phyloP scores from a whole-genome alignment of 306 rosid species.

The Spatholobus suberectus region DNA sequence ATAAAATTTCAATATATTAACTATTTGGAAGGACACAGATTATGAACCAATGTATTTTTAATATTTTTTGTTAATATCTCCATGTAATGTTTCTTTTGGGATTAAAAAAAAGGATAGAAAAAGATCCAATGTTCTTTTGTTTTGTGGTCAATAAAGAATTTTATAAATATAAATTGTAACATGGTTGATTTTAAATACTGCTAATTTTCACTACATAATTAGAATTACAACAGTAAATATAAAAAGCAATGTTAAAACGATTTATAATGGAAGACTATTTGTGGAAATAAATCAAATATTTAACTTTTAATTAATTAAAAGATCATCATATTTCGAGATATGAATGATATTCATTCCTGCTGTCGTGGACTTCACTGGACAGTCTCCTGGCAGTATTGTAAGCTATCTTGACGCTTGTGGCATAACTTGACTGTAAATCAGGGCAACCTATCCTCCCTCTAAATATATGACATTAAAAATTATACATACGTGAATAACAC shows the following conservation, averaged over 20 bases:
- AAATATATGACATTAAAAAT: background rate
- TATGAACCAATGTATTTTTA: background rate
- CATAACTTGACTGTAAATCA: background rate
- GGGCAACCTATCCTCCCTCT: background rate
- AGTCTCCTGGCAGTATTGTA: no score
- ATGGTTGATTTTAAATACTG: background rate
- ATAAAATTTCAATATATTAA: background rate
- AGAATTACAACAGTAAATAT: background rate
- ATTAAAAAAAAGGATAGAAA: background rate
- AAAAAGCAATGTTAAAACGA: background rate
- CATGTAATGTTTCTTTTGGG: background rate
- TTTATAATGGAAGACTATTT: background rate
- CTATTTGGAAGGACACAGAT: background rate
- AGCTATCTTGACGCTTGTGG: no score
- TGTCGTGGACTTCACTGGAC: no score
- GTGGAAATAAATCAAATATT: background rate
- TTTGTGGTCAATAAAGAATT: background rate
- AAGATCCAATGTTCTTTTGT: background rate
- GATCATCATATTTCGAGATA: no score
- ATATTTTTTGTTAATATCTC: background rate
- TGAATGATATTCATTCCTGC: no score
- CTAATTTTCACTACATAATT: background rate
- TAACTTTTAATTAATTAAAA: background rate
- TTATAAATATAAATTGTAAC: background rate
- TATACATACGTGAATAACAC: background rate